Evolutionary conservation across 208 protist species (phyloP), one percentile per base, ranked within the genome.

Genomic region (Trypanosoma platydactyli): DNA sequence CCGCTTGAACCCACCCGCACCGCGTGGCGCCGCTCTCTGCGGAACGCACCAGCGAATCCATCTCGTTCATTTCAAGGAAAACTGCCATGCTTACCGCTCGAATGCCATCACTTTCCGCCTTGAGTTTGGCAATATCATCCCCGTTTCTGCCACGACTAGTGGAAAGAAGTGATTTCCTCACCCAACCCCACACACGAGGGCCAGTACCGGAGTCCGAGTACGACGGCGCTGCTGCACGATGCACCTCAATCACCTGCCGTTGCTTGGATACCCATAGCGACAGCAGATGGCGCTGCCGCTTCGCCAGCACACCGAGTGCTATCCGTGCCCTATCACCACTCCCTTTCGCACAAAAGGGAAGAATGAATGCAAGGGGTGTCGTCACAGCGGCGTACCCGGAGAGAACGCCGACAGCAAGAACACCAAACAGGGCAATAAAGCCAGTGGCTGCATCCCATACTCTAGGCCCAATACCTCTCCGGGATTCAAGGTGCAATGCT

Each of bases 381-480:
- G 76, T 84, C 27, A 91, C 33, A 35, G 85, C 80, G 16, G 89
- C 89, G 62, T 89, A 92, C 48, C 89, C 89, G 1, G 72, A 75
- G 30, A 95, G 80, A 11, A 91, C 57, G 11, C 89, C 86, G 13
- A 85, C 83, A 44, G 81, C 60, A 18, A 79, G 59, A 20, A 92
- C 83, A 16, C 89, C 89, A 15, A 81, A 41, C 12, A 71, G 66
- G 20, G 82, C 82, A 12, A 91, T 71, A 7, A 22, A 40, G n/a
- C 61, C 44, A 13, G 33, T 71, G 18, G 67, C 20, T 15, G 40
- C 50, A 44, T 64, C 50, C 67, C 58, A 65, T 15, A 69, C 0
- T 24, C 35, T 44, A 15, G 33, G 3, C n/a, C 15, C 35, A 7
- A 44, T 29, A 38, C 22, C 30, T 33, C 29, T 20, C 18, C 12